Evolutionary conservation across 805 yeast genomes (phyloP), one percentile per base, ranked within the genome.

Genomic region (Spathaspora arborariae): DNA sequence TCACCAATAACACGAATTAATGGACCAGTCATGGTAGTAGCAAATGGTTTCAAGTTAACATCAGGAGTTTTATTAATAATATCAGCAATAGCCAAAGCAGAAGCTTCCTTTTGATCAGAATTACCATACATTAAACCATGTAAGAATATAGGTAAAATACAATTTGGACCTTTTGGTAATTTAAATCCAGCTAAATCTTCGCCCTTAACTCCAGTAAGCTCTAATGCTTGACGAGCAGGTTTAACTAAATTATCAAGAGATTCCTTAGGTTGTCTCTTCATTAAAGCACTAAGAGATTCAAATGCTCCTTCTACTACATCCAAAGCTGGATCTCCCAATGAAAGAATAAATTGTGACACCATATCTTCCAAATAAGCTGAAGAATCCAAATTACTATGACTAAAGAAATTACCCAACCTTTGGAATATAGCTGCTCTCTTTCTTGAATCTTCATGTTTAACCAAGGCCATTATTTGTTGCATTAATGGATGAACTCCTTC

Each of bases 1-100:
- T 94, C 99, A 60, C 99, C 99, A 60, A 92, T 88, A 47, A 92
- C 96, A 76, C 99, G 89, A 68, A 94, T 94, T 60, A 94, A 77
- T 35, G 99, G 99, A 69, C 99, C 99, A 21, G 97, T 91, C 52
- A 95, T 88, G 21, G 82, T 82, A 7, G 98, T 92, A 19, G 95
- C 96, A 67, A 84, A 88, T 27, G 96, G 88, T 64, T 83, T 87
- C 66, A 94, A 79, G 49, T 78, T 81, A 9, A 79, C 74, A n/a
- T 94, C 83, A 18, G 94, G 94, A 0, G 98, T 88, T 57, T 89
- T 82, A 41, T 84, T 85, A 40, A 91, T 86, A 48, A 94, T 70
- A 58, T 84, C 91, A 4, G 96, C 94, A 58, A 94, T 88, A 47
- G 89, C 97, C 59, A 84, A 69, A 0, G 99, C 98, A 24, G 97